Evolutionary conservation across 352 stramenopile genomes (phyloP).

Genomic region (Pythium aphanidermatum): DNA sequence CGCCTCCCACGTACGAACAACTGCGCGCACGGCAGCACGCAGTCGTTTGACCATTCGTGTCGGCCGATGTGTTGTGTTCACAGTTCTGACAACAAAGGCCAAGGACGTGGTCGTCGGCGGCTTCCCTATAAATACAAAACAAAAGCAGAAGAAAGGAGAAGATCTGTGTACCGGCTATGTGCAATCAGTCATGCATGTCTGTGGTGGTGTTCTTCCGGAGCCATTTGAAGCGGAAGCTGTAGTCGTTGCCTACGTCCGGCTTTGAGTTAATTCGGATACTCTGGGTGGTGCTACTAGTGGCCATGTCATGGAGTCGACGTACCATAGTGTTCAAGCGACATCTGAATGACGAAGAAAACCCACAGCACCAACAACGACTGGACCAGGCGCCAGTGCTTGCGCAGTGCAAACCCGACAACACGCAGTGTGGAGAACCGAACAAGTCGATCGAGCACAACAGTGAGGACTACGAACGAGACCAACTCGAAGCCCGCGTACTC

Average conservation of each 20-base stretch:
- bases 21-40: not conserved
- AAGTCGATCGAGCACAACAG: slow-evolving; percentile 13
- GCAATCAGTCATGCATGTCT: too few relatives aligned
- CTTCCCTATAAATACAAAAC: too few relatives aligned
- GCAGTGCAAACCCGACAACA: slow-evolving; percentile 24
- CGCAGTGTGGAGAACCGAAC: slow-evolving; percentile 12
- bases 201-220: not conserved
- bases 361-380: slow-evolving; percentile 15
- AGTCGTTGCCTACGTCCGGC: slow-evolving; percentile 6
- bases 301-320: not conserved
- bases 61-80: not conserved
- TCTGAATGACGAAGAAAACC: slow-evolving; percentile 16
- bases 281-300: too few relatives aligned
- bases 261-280: too few relatives aligned
- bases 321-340: slow-evolving; percentile 9
- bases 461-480: slow-evolving; percentile 16
- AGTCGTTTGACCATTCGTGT: not conserved
- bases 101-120: too few relatives aligned
- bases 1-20: slow-evolving; percentile 4
- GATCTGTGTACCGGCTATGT: too few relatives aligned
- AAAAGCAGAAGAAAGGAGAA: too few relatives aligned
- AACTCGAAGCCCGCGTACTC: slow-evolving; percentile 26
- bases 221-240: slow-evolving; percentile 8
- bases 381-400: slow-evolving; percentile 20
- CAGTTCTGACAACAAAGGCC: too few relatives aligned